These are phyloP conservation scores for Pseudocercospora pini-densiflorae DNA, from an alignment of 2,329 filamentous ascomycete genomes.

Conservation along the genomic window DNA sequence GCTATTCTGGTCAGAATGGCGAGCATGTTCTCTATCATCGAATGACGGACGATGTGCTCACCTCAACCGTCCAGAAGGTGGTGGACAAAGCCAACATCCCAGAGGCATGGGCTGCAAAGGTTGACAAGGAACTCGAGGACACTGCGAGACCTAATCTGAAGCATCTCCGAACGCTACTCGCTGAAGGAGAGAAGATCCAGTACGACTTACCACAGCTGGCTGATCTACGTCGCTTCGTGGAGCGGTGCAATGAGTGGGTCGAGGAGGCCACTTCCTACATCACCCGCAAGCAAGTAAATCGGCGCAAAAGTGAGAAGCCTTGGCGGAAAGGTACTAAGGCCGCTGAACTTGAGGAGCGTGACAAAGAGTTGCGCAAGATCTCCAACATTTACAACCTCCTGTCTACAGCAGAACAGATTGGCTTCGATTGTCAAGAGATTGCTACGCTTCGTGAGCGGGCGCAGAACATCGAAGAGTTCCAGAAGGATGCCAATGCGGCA, in stretches of 20 bases:
- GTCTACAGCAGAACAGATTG: constrained; percentile 79
- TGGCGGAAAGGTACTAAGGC: constrained; percentile 75
- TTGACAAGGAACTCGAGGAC: constrained; percentile 81
- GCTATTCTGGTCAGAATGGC: constrained; percentile 58
- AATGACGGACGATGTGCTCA: constrained; percentile 72
- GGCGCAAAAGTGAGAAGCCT: constrained; percentile 89
- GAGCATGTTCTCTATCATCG: constrained; percentile 79
- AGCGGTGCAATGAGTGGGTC: constrained; percentile 96
- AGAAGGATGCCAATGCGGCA: constrained; percentile 72
- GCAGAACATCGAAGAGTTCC: constrained; percentile 82
- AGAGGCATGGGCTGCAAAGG: constrained; percentile 88
- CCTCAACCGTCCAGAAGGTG: constrained; percentile 71
- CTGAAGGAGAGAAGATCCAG: constrained; percentile 95
- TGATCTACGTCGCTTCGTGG: constrained; percentile 85
- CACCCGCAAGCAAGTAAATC: constrained; percentile 95
- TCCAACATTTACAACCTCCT: constrained; percentile 87
- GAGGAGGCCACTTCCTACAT: constrained; percentile 97
- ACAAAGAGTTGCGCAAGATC: constrained; percentile 83
- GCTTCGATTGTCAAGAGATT: constrained; percentile 94
- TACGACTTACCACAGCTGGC: constrained; percentile 83
- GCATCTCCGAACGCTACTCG: constrained; percentile 77
- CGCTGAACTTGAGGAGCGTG: constrained; percentile 80
- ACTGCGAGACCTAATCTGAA: constrained; percentile 85
- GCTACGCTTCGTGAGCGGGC: constrained; percentile 81
- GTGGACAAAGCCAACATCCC: constrained; percentile 84